These are phyloP conservation scores for Ascochyta rabiei DNA, from an alignment of 2,329 filamentous ascomycete species.

Conservation along the genomic window DNA sequence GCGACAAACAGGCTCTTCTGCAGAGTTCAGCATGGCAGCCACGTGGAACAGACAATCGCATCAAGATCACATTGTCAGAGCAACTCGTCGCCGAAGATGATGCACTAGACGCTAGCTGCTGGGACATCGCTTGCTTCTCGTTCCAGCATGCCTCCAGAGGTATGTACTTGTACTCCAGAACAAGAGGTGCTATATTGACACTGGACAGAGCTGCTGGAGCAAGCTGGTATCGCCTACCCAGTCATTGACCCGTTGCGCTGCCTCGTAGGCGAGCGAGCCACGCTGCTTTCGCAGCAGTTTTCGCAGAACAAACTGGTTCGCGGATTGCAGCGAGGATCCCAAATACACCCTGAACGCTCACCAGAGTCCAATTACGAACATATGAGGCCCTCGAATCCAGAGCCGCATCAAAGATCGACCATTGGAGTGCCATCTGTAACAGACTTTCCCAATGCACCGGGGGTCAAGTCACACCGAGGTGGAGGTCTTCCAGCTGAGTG, in stretches of 20 bases:
- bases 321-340: constrained; percentile 4
- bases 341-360: constrained; percentile 18
- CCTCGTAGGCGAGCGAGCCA: constrained; percentile 15
- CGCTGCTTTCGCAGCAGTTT: neutral
- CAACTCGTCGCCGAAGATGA: constrained; percentile 63
- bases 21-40: constrained; percentile 72
- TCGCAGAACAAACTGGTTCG: constrained; percentile 7
- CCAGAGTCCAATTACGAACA: constrained; percentile 15
- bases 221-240: constrained; percentile 78
- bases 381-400: constrained; percentile 18
- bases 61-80: constrained; percentile 73
- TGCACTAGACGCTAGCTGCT: constrained; percentile 62
- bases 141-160: constrained; percentile 84
- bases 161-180: constrained; percentile 49
- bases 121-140: constrained; percentile 77
- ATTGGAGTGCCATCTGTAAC: constrained; percentile 24
- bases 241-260: constrained; percentile 51
- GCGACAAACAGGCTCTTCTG: constrained; percentile 70
- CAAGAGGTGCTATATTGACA: neutral
- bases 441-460: constrained; percentile 21
- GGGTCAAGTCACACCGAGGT: constrained; percentile 2
- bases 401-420: constrained; percentile 24
- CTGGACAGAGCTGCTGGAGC: constrained; percentile 71
- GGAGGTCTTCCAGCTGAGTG: constrained; percentile 15
- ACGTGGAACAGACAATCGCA: constrained; percentile 72